Evolutionary conservation across 371 early-diverging fungal genomes (phyloP).

Genomic region (Lichtheimia ramosa): DNA sequence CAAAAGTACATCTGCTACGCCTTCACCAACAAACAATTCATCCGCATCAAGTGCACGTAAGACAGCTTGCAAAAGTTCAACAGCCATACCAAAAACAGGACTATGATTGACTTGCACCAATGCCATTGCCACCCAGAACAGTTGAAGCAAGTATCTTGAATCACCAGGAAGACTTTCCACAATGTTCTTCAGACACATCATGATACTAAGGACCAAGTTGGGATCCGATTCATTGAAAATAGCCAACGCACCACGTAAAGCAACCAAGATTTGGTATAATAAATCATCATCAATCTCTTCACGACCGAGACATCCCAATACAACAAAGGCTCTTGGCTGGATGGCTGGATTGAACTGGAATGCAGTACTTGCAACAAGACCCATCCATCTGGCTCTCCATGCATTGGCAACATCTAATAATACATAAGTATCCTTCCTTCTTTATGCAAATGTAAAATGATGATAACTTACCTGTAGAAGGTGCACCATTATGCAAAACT

Average conservation of each 20-base stretch:
- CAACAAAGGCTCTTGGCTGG: conserved; percentile 93
- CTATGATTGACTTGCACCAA: conserved; percentile 84
- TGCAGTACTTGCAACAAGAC: conserved; percentile 85
- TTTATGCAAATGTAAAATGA: background rate
- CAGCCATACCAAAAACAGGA: conserved; percentile 72
- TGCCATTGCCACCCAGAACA: conserved; percentile 91
- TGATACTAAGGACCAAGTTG: conserved; percentile 77
- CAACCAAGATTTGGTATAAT: conserved; percentile 86
- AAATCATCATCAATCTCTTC: conserved; percentile 88
- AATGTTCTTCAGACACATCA: conserved; percentile 87
- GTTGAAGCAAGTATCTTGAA: conserved; percentile 73
- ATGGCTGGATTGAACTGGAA: conserved; percentile 93
- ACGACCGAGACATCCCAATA: conserved; percentile 84
- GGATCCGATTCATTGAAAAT: conserved; percentile 82
- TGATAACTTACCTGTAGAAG: conserved; percentile 58
- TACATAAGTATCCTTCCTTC: background rate
- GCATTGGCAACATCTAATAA: conserved; percentile 67
- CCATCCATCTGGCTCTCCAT: conserved; percentile 92
- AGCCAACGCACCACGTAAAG: conserved; percentile 81
- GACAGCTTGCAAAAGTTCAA: conserved; percentile 71
- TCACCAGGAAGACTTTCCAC: conserved; percentile 80
- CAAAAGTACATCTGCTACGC: conserved; percentile 67
- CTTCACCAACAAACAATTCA: conserved; percentile 70
- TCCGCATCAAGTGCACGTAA: conserved; percentile 73
- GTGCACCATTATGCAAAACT: conserved; percentile 76